Base-by-base conservation (phyloP, 257 asterid species). In the Salvia miltiorrhiza region DNA sequence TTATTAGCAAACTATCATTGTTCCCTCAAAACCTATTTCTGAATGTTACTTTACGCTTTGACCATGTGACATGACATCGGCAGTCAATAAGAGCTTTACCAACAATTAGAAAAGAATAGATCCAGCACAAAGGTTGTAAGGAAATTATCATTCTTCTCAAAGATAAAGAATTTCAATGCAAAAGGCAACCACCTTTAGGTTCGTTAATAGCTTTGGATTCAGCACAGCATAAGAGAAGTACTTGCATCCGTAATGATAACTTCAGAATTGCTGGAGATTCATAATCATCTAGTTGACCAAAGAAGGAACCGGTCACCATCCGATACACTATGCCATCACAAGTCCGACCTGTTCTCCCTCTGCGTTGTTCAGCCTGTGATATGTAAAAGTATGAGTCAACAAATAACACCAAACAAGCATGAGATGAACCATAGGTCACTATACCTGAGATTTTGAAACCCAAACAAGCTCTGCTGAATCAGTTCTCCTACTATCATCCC, bases 381-480 rank as follows among this genome's bases (percentile, higher is more conserved):
- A 74, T 30, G 52, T 17, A 63, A 54, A 19, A 53, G 72, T 64
- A 70, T 45, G 70, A 24, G 64, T 23, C 41, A 40, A 62, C 26
- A 60, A 53, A 63, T 64, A 37, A 55, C 56, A 76, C 67, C 41
- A 70, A 40, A 61, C 40, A 56, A 44, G 19, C 66, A 54, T 13
- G 59, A 66, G 35, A 67, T 53, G 40, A 61, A 53, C 43, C 67
- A 39, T 35, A 56, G 70, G 74, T 65, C 65, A 67, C 13, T 32
- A 63, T 84, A 93, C 99, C 96, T 93, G 99, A 50, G 99, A 93
- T 78, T 84, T 87, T 61, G 99, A 93, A 71, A 90, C 99, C 99
- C 99, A 93, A 4, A 74, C 93, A 77, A 93, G 97, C 81, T 87
- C 91, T 2, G 96, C 90, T 56, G 88, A 35, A 40, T 93, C 96